phyloP scores from a whole-genome alignment of 495 filamentous ascomycete species.

The Neurospora africana region DNA sequence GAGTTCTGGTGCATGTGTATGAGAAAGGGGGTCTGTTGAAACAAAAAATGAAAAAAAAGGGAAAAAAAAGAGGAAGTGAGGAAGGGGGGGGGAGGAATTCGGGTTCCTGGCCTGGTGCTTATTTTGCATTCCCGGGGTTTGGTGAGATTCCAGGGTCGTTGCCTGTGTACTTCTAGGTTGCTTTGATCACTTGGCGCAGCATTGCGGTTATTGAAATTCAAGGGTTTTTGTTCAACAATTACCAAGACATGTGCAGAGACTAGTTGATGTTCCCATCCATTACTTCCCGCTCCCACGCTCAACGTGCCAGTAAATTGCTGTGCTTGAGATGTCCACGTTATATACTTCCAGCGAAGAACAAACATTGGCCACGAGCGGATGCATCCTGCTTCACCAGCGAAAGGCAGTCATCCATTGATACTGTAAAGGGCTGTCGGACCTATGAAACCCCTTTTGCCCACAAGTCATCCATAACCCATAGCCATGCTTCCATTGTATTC shows the following conservation, averaged over 20 bases:
- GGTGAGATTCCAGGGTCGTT: neutral
- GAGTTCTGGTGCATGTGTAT: neutral
- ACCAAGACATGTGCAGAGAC: neutral
- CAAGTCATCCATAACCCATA: neutral
- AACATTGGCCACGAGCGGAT: neutral
- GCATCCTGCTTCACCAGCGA: neutral
- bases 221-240: neutral
- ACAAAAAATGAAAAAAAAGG: too few species aligned
- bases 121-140: neutral
- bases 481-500: neutral
- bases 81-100: too few species aligned
- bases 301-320: neutral
- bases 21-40: neutral
- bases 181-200: neutral
- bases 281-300: neutral
- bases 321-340: neutral
- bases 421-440: neutral
- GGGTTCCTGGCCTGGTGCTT: neutral
- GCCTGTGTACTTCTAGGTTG: neutral
- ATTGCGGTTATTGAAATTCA: neutral
- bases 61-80: too few species aligned
- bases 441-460: neutral
- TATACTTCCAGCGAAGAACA: neutral
- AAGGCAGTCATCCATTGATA: neutral
- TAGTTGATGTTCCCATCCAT: neutral